These are phyloP conservation scores for Fagus sylvatica DNA, from an alignment of 306 rosid genomes.

Conservation along the genomic window DNA sequence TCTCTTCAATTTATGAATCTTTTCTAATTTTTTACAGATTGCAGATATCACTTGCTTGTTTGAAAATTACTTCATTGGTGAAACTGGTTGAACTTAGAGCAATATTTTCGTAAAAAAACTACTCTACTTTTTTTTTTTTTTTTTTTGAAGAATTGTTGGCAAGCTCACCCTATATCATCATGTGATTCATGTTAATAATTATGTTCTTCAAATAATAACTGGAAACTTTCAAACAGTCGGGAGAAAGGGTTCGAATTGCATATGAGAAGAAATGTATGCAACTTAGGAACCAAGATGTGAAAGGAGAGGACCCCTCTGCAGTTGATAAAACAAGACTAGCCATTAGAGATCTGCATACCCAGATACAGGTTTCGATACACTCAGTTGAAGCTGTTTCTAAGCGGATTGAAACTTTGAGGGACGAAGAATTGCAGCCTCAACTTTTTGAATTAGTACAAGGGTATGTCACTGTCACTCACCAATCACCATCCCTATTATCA, in stretches of 20 bases:
- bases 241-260: slow-evolving; percentile 74
- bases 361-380: slow-evolving; percentile 88
- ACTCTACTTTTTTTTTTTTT: neutral
- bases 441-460: slow-evolving; percentile 72
- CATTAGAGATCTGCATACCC: slow-evolving; percentile 79
- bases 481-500: neutral
- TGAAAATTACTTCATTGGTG: neutral
- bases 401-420: slow-evolving; percentile 84
- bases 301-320: slow-evolving; percentile 67
- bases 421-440: slow-evolving; percentile 91
- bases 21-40: neutral
- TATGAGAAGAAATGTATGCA: slow-evolving; percentile 78
- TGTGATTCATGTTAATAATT: slow-evolving; percentile 12
- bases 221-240: slow-evolving; percentile 60
- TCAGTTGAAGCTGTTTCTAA: slow-evolving; percentile 77
- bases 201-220: slow-evolving; percentile 13
- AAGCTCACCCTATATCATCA: neutral
- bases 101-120: neutral
- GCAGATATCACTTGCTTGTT: neutral
- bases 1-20: neutral
- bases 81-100: neutral
- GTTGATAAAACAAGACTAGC: slow-evolving; percentile 70
- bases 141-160: neutral
- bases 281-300: slow-evolving; percentile 67
- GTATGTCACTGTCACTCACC: slow-evolving; percentile 40